These are phyloP conservation scores for Penicillium italicum DNA, from an alignment of 2,329 filamentous ascomycete species.

Conservation along the genomic window DNA sequence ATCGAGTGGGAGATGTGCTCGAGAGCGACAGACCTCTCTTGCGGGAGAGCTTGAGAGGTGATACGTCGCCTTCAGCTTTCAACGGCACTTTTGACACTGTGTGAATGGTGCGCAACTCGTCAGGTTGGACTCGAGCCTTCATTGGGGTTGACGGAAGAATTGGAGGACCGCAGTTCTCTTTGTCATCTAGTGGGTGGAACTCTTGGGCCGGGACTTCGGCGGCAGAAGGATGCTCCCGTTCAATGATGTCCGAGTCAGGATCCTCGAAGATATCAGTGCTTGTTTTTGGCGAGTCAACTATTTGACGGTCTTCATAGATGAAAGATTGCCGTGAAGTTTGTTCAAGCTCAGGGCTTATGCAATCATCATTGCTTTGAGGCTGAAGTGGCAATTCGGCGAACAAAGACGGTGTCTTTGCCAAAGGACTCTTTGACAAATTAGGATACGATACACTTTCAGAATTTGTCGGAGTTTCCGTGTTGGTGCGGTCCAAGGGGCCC, in stretches of 20 bases:
- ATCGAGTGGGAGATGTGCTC: slow-evolving; percentile 41
- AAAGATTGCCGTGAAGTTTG: slow-evolving; percentile 5
- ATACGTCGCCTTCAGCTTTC: slow-evolving; percentile 58
- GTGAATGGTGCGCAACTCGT: slow-evolving; percentile 58
- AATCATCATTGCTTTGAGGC: slow-evolving; percentile 5
- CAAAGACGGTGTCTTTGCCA: slow-evolving; percentile 17
- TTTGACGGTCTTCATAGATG: slow-evolving; percentile 9
- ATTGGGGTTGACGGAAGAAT: slow-evolving; percentile 55
- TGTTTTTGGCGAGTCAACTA: slow-evolving; percentile 9
- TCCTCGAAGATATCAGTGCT: slow-evolving; percentile 26
- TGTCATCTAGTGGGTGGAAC: slow-evolving; percentile 20
- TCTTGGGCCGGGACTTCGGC: slow-evolving; percentile 4
- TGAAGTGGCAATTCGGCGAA: slow-evolving; percentile 17
- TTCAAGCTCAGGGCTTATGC: slow-evolving; percentile 15
- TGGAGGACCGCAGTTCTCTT: slow-evolving; percentile 27
- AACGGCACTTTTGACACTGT: slow-evolving; percentile 75
- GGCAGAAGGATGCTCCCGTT: not conserved
- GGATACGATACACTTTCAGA: slow-evolving; percentile 22
- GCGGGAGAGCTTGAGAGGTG: slow-evolving; percentile 45
- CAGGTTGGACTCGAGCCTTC: slow-evolving; percentile 39
- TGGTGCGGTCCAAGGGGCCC: slow-evolving; percentile 20
- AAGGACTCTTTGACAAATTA: slow-evolving; percentile 19
- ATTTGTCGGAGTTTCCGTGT: not conserved
- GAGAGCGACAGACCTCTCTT: slow-evolving; percentile 53
- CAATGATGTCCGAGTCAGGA: not conserved